Evolutionary conservation across 257 asterid genomes (phyloP).

Genomic region (Verbascum thapsus): DNA sequence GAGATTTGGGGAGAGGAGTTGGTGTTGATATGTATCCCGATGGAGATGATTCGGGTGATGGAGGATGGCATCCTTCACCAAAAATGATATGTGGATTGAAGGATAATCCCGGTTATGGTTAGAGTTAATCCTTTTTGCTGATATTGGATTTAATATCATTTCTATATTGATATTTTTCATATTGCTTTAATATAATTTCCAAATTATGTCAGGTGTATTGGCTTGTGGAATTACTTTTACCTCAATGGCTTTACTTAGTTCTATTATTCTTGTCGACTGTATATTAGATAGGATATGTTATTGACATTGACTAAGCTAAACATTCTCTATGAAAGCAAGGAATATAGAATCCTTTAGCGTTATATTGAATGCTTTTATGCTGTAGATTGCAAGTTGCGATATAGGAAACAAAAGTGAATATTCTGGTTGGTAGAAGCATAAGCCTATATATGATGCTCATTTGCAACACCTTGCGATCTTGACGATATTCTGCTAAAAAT

Average conservation of each 20-base stretch:
- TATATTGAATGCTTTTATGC: constrained; percentile 2
- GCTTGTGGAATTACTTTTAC: constrained; percentile 15
- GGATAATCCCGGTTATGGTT: constrained; percentile 91
- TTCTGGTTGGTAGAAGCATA: background rate
- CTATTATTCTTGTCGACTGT: background rate
- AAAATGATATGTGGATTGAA: constrained; percentile 61
- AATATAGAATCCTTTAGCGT: background rate
- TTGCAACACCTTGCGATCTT: constrained; percentile 13
- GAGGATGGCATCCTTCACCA: constrained; percentile 59
- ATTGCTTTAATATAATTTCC: background rate
- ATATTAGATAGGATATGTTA: constrained; percentile 1
- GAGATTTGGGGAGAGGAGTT: constrained; percentile 39
- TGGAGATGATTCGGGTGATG: constrained; percentile 57
- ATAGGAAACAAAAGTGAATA: background rate
- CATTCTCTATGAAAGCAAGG: constrained; percentile 2
- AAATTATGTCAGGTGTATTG: constrained; percentile 12
- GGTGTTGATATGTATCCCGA: constrained; percentile 43
- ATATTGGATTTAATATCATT: constrained; percentile 1
- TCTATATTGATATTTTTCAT: constrained; percentile 3
- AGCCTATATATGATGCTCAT: background rate
- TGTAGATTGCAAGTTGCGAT: constrained; percentile 3
- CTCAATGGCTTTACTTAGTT: constrained; percentile 7
- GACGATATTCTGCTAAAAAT: constrained; percentile 3
- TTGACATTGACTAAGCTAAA: background rate
- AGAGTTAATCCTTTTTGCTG: constrained; percentile 33